Percentiles rank a stretch among this genome's conserved stretches.
Conservation (phyloP, 805 yeast species). For the Starmerella potacharoeniae region DNA sequence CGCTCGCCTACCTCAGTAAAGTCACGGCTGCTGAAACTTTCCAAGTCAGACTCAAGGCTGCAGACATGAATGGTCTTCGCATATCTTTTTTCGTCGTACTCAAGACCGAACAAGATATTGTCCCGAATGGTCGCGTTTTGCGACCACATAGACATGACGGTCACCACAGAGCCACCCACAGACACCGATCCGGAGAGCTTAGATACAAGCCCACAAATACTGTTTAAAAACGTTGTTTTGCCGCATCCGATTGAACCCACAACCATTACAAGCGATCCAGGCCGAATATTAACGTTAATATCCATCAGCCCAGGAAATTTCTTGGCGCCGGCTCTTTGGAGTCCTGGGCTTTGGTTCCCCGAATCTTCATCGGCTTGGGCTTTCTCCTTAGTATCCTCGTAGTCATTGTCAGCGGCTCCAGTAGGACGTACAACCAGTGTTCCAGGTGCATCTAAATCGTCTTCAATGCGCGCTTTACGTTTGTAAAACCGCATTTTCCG, state of each 20-base stretch:
- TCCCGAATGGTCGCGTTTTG: conserved; percentile 69
- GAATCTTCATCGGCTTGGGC: conserved; percentile 5
- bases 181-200: conserved; percentile 41
- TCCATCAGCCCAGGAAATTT: conserved; percentile 38
- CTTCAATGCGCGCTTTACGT: conserved; percentile 7
- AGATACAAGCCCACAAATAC: conserved; percentile 62
- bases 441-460: conserved; percentile 3
- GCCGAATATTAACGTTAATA: conserved; percentile 42
- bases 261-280: conserved; percentile 61
- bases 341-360: conserved; percentile 8
- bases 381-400: conserved; percentile 15
- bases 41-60: conserved; percentile 54
- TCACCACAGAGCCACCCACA: conserved; percentile 42
- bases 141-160: conserved; percentile 69
- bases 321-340: conserved; percentile 21
- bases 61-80: conserved; percentile 49
- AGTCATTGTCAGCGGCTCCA: conserved; percentile 5
- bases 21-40: conserved; percentile 62
- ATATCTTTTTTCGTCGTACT: conserved; percentile 42
- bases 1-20: conserved; percentile 68
- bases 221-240: conserved; percentile 59
- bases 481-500: conserved; percentile 11
- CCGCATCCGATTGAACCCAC: conserved; percentile 81
- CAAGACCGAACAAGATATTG: conserved; percentile 59
- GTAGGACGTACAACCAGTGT: conserved; percentile 4